Base-by-base conservation (phyloP, 345 rosid species). In the Trapa incisa region DNA sequence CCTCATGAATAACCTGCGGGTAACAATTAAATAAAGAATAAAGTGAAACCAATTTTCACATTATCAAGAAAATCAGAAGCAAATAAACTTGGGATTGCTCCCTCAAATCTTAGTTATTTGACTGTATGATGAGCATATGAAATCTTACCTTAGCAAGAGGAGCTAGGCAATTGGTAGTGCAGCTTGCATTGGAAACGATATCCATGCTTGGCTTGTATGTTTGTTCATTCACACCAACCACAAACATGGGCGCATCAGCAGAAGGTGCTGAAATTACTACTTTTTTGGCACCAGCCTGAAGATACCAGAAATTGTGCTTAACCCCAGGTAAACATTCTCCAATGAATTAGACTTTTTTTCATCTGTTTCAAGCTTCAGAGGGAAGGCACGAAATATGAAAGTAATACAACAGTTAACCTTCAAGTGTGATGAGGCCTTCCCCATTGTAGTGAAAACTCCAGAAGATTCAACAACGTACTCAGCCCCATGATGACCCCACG, bases 191-290 rank as follows among this genome's bases (percentile, higher is more conserved):
- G 71, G 99, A 95, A 75, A 95, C 98, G 66, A 95, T 73, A 67
- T 95, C 90, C 97, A 95, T 95, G 85, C 70, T 85, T 66, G 94
- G 82, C 72, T 81, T 74, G 85, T 95, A 95, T 56, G 84, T 74
- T 70, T 82, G 75, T 86, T 95, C 99, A 71, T 95, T 95, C 35
- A 95, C 99, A 56, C 99, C 99, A 48, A 95, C 85, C 67, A 91
- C 99, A 81, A 95, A 91, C 99, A 95, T 95, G n/a, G 99, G 99
- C 73, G 99, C 99, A 75, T 95, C 96, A 52, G 94, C 94, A 47
- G 99, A 95, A 63, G 99, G 99, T 65, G 99, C 99, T 68, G 99
- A 95, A 65, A 95, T 91, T 39, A 91, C 86, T 52, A 95, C 99
- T 72, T 95, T 95, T 80, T 80, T 89, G 38, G 99, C 96, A 68